Evolutionary conservation across 1,139 yeast genomes (phyloP).

Genomic region (Kodamaea derodonti): DNA sequence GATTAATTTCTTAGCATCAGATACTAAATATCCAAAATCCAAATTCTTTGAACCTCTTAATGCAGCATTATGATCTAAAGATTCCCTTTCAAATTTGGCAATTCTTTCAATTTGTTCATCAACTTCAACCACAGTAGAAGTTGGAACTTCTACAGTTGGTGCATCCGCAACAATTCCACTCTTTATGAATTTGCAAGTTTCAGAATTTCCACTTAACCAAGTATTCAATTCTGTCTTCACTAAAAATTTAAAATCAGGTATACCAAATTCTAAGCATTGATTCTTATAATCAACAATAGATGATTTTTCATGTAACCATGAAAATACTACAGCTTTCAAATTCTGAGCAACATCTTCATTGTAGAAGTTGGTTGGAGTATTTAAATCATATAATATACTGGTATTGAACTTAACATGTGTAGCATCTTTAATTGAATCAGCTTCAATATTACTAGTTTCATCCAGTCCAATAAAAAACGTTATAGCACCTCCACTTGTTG

Average conservation of each 20-base stretch:
- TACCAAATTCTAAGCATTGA: slow-evolving; percentile 60
- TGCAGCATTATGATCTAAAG: slow-evolving; percentile 75
- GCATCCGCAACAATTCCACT: slow-evolving; percentile 11
- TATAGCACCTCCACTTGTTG: slow-evolving; percentile 23
- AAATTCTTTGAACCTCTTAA: slow-evolving; percentile 74
- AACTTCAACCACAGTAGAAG: slow-evolving; percentile 16
- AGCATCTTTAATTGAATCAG: slow-evolving; percentile 34
- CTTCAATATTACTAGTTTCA: slow-evolving; percentile 14
- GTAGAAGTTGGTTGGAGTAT: slow-evolving; percentile 52
- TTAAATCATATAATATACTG: slow-evolving; percentile 26
- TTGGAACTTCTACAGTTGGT: not conserved
- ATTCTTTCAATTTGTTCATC: slow-evolving; percentile 57
- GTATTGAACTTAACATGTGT: slow-evolving; percentile 31
- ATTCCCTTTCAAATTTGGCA: slow-evolving; percentile 56
- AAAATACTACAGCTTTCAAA: slow-evolving; percentile 67
- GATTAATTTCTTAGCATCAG: slow-evolving; percentile 66
- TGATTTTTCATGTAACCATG: slow-evolving; percentile 75
- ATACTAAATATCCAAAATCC: slow-evolving; percentile 69
- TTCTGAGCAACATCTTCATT: slow-evolving; percentile 49
- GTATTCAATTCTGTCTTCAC: slow-evolving; percentile 82
- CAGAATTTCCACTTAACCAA: slow-evolving; percentile 72
- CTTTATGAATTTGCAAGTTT: slow-evolving; percentile 49
- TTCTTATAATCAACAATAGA: slow-evolving; percentile 80
- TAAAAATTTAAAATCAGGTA: slow-evolving; percentile 74
- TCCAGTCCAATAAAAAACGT: slow-evolving; percentile 13